Conservation (phyloP, 257 asterid species). For the Gentiana macrophylla region DNA sequence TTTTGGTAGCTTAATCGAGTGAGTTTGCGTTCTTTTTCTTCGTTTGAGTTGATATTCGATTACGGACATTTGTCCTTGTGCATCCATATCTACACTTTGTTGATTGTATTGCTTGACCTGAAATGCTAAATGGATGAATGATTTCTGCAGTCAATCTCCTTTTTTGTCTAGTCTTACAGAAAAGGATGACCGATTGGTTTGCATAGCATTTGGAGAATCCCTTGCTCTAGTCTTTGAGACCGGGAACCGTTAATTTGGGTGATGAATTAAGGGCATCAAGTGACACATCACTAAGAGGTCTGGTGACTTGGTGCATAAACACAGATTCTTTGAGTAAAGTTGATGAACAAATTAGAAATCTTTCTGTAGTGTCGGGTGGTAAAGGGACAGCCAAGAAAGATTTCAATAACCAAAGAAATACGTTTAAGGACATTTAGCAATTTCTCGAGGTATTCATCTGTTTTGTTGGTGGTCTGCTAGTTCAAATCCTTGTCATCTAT, state of each 20-base stretch:
- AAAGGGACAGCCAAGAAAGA: constrained; percentile 91
- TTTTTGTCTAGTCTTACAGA: constrained; percentile 62
- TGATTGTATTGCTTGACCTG: too few relatives aligned
- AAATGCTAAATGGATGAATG: too few relatives aligned
- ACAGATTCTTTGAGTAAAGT: constrained; percentile 69
- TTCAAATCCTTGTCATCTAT: too few relatives aligned
- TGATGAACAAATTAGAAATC: constrained; percentile 55
- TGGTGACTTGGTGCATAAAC: constrained; percentile 39
- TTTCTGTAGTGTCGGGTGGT: constrained; percentile 86
- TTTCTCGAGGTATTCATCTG: too few relatives aligned
- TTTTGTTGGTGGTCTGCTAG: too few relatives aligned
- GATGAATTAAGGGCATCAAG: constrained; percentile 41
- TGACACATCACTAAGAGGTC: constrained; percentile 46
- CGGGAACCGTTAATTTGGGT: too few relatives aligned
- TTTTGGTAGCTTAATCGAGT: too few relatives aligned
- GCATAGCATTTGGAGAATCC: constrained; percentile 94
- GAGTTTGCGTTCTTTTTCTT: too few relatives aligned
- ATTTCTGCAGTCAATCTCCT: constrained; percentile 61
- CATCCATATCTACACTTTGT: too few relatives aligned
- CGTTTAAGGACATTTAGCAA: constrained; percentile 76
- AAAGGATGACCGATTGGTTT: constrained; percentile 73
- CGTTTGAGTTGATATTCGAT: too few relatives aligned
- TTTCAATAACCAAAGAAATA: constrained; percentile 76
- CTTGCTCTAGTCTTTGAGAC: constrained; percentile 79
- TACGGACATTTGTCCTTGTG: too few relatives aligned